Conservation (phyloP, 1,139 yeast species). For the Blastobotrys malaysiensis region DNA sequence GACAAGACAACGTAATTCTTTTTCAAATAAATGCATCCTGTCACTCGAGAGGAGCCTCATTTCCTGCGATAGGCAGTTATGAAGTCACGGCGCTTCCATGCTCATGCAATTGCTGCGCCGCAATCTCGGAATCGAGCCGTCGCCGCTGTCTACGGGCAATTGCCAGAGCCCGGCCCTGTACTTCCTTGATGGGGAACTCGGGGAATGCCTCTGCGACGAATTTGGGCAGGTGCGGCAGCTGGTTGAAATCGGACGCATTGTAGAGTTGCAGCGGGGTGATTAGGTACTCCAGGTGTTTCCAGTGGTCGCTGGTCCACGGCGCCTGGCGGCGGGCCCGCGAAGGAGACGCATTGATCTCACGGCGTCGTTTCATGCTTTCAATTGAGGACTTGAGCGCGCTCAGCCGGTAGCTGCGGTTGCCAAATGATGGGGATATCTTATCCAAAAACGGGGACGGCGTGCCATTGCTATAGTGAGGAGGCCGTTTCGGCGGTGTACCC, state of each 20-base stretch:
- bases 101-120: neutral
- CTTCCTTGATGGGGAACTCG: slow-evolving; percentile 12
- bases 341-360: neutral
- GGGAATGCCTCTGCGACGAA: slow-evolving; percentile 12
- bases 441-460: neutral
- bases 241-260: slow-evolving; percentile 6
- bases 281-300: slow-evolving; percentile 12
- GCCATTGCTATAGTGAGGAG: neutral
- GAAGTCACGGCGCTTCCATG: neutral
- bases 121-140: neutral
- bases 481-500: neutral
- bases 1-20: neutral
- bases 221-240: slow-evolving; percentile 13
- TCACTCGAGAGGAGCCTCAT: neutral
- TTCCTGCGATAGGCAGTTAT: too few species aligned
- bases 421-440: neutral
- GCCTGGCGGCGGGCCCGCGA: neutral
- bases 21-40: too few species aligned
- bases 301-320: slow-evolving; percentile 13
- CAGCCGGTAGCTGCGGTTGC: neutral
- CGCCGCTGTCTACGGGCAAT: slow-evolving; percentile 12
- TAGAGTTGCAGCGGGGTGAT: slow-evolving; percentile 10
- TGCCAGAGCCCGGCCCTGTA: slow-evolving; percentile 17
- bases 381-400: neutral
- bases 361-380: neutral